Evolutionary conservation across 371 early-diverging fungal species (phyloP), one percentile per base, ranked within the genome.

Genomic region (Syncephalis fuscata): DNA sequence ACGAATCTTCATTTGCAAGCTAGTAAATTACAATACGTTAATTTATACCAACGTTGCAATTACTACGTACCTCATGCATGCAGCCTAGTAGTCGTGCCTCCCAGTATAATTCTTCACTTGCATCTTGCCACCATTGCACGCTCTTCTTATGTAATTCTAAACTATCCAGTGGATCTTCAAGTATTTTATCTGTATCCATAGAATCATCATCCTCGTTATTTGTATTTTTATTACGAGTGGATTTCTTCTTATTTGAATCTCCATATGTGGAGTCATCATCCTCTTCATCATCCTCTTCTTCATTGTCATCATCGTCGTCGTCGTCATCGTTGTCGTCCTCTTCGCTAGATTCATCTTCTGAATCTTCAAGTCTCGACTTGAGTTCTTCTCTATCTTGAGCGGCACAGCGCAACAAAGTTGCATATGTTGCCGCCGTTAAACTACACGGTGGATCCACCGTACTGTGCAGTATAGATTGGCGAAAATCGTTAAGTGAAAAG

Each of bases 391-490:
- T 40, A 49, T 49, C 49, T 42, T 42, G 20, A 16, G 43, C 43
- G 2, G 43, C 43, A 14, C 42, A 40, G 17, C 40, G 40, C 20
- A 49, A 42, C 14, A 49, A 26, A 14, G 49, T 24, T 7, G 27
- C 49, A 49, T 49, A 43, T 15, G 27, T 16, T 19, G 40, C 49
- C 21, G 43, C 37, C 11, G 32, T 25, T n/a, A 49, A 25, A 42
- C n/a, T 26, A 27, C 49, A 49, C 4, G 21, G 15, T 22, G 49
- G 49, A 25, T 41, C 15, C 21, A 25, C 17, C 16, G 27, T 42
- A 1, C 26, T 42, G 25, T 49, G 43, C 8, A 20, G 43, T 24
- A 49, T 19, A 20, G 49, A 40, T 42, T 23, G 21, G n/a, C 43
- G 27, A 27, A 49, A 42, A 20, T 49, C 49, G 25, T 49, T 20